These are phyloP conservation scores for Sisymbrium irio DNA, from an alignment of 345 rosid genomes.

Conservation along the genomic window DNA sequence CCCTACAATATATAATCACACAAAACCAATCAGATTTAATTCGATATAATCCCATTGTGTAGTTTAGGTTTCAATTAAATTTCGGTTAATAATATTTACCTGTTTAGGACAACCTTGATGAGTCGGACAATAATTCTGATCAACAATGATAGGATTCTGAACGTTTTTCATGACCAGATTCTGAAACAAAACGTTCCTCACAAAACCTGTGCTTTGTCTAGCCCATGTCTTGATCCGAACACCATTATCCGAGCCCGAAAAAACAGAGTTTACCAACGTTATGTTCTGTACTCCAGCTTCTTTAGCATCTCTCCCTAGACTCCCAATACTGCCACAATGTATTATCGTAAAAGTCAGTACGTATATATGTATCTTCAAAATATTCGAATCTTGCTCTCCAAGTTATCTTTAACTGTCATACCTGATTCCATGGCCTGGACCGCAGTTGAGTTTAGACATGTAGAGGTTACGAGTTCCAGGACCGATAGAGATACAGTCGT, in stretches of 20 bases:
- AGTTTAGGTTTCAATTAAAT: not conserved
- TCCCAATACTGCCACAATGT: slow-evolving; percentile 30
- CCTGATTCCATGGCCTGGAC: slow-evolving; percentile 73
- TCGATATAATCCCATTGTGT: not conserved
- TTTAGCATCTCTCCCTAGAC: slow-evolving; percentile 33
- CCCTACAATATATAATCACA: slow-evolving; percentile 30
- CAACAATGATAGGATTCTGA: slow-evolving; percentile 52
- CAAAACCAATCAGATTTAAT: not conserved
- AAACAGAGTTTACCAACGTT: slow-evolving; percentile 33
- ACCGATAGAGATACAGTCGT: slow-evolving; percentile 58
- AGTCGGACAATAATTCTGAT: slow-evolving; percentile 55
- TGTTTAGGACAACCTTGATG: slow-evolving; percentile 43
- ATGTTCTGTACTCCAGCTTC: slow-evolving; percentile 41
- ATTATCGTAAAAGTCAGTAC: not conserved
- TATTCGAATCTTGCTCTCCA: not conserved
- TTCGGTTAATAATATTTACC: slow-evolving; percentile 30
- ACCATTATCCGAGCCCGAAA: slow-evolving; percentile 38
- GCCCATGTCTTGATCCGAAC: slow-evolving; percentile 51
- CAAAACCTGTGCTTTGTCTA: slow-evolving; percentile 50
- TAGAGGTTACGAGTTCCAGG: slow-evolving; percentile 49
- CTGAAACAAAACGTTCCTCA: slow-evolving; percentile 39
- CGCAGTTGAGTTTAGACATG: slow-evolving; percentile 46
- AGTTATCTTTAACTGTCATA: not conserved
- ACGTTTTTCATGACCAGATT: slow-evolving; percentile 38
- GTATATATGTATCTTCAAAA: not conserved